Evolutionary conservation across 2,329 filamentous ascomycete genomes (phyloP).

Genomic region (Fusarium illudens): DNA sequence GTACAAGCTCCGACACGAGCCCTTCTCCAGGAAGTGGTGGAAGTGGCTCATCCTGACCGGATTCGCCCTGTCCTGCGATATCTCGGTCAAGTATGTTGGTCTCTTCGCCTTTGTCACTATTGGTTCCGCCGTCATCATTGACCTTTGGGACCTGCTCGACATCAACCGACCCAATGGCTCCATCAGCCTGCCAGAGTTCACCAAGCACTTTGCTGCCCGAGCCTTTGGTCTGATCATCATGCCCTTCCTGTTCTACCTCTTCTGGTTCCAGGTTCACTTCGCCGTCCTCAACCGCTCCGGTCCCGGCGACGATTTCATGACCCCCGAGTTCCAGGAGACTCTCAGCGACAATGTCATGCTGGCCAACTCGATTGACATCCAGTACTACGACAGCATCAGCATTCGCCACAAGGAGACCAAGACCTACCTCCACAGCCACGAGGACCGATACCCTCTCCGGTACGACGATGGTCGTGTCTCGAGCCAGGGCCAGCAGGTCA

Average conservation of each 20-base stretch:
- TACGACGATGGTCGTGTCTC: constrained; percentile 98
- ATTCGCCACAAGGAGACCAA: constrained; percentile 98
- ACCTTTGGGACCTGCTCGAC: constrained; percentile 93
- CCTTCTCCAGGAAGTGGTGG: constrained; percentile 98
- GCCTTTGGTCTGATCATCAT: constrained; percentile 86
- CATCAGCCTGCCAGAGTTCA: constrained; percentile 81
- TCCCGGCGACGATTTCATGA: constrained; percentile 98
- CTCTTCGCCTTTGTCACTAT: constrained; percentile 97
- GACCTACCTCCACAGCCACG: constrained; percentile 93
- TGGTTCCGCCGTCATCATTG: constrained; percentile 90
- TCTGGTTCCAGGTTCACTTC: constrained; percentile 99
- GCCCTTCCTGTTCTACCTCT: constrained; percentile 97
- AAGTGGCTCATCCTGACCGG: constrained; percentile 98
- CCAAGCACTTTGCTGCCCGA: constrained; percentile 89
- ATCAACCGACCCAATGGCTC: constrained; percentile 84
- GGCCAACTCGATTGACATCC: constrained; percentile 82
- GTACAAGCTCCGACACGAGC: constrained; percentile 90
- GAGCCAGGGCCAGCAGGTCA: constrained; percentile 97
- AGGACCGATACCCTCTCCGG: constrained; percentile 86
- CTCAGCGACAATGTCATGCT: constrained; percentile 94
- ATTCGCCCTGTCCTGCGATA: constrained; percentile 94
- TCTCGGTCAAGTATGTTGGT: constrained; percentile 98
- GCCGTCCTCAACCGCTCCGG: constrained; percentile 86
- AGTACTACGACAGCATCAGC: constrained; percentile 89
- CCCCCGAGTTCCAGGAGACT: constrained; percentile 96